A percentile compares a stretch with the other conserved stretches of the same genome.
Conservation (phyloP, 129 eudicot genomes). For the Flaveria sonorensis region DNA sequence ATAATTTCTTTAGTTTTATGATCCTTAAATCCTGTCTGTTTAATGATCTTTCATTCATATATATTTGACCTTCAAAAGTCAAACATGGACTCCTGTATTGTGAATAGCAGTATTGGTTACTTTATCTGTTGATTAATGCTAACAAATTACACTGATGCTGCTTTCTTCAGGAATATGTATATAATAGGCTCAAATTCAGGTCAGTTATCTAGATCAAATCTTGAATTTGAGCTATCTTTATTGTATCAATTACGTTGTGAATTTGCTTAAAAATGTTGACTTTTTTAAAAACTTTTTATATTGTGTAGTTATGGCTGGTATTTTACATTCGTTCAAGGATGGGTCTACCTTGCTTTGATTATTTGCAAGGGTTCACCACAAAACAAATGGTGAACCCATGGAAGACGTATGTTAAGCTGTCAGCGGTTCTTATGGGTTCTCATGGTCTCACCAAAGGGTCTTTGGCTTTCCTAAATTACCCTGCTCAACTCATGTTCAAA, state of each 20-base stretch:
- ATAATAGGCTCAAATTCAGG: constrained; percentile 85
- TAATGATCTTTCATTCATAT: not conserved
- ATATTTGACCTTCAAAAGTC: constrained; percentile 18
- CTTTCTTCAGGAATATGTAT: constrained; percentile 77
- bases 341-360: constrained; percentile 74
- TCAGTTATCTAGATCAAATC: constrained; percentile 23
- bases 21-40: not conserved
- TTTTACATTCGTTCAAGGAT: constrained; percentile 88
- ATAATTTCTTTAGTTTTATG: not conserved
- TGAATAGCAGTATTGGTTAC: not conserved
- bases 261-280: constrained; percentile 16
- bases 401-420: constrained; percentile 85
- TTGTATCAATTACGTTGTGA: not conserved
- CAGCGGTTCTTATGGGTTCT: constrained; percentile 95
- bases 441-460: constrained; percentile 97
- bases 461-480: constrained; percentile 81
- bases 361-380: constrained; percentile 80
- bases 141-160: not conserved
- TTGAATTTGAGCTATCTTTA: constrained; percentile 2
- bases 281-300: constrained; percentile 13
- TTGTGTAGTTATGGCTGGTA: constrained; percentile 80
- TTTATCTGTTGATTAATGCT: constrained; percentile 13
- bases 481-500: constrained; percentile 93
- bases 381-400: constrained; percentile 98
- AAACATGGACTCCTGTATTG: not conserved